Base-by-base conservation (phyloP, 306 rosid genomes). In the Sechiopsis laciniata region DNA sequence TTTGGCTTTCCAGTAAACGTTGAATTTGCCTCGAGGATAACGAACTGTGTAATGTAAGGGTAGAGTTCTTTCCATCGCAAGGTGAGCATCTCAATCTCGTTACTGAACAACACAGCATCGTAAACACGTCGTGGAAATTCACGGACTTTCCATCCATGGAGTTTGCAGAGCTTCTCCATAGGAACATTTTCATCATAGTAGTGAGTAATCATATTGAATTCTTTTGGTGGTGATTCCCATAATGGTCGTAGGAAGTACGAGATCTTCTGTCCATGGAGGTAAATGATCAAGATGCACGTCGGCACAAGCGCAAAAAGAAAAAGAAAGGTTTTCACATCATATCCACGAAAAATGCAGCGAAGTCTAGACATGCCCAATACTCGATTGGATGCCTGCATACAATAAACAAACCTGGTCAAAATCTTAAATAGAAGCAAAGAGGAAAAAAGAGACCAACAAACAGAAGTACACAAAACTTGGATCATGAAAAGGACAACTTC, bases 31-130 rank as follows among this genome's bases (percentile, higher is more conserved):
- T 94, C 99, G 0, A 94, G 97, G 60, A 94, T 85, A 71, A 94
- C 99, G 82, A 94, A 94, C 55, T 89, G 89, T 8, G 91, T 84
- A 48, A 94, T 71, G 70, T 89, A 94, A 10, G 99, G 99, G 78
- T 91, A 89, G 84, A 94, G 79, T 53, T 94, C 99, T 84, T 79
- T 89, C 99, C 99, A 94, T 0, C 99, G 85, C 75, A 94, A 51
- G 17, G 89, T 91, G 2, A 94, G 92, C 54, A 94, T 88, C 75
- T 94, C 99, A 17, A 91, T 16, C 90, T 94, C 99, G 72, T 94
- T 94, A 56, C 99, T 94, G 74, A 91, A 94, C 88, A 94, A 77
- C 62, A 94, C 97, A 8, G 97, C 99, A 88, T 94, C 99, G 60
- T 81, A 94, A 77, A 94, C 97, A 71, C 97, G 96, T 66, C 99